Conservation (phyloP, 1,139 yeast genomes). For the Hemisphaericaspora xylofermentans region DNA sequence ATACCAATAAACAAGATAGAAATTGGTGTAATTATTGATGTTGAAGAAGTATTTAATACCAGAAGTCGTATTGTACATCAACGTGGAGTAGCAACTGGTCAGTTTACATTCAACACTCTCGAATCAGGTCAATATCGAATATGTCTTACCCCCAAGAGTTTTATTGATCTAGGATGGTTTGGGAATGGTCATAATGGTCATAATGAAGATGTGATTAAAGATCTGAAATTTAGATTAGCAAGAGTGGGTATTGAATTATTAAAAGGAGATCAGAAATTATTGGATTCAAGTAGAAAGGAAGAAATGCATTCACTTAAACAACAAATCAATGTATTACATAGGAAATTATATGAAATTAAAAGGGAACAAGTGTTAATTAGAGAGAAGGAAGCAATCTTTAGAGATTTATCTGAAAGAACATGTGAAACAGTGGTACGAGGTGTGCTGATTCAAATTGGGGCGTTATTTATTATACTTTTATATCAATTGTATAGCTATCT, state of each 20-base stretch:
- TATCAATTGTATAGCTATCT: constrained; percentile 69
- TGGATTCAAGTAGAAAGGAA: constrained; percentile 53
- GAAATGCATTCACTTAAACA: constrained; percentile 50
- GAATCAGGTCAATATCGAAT: constrained; percentile 74
- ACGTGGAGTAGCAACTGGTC: constrained; percentile 57
- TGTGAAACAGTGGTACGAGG: constrained; percentile 65
- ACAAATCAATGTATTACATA: constrained; percentile 51
- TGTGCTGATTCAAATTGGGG: constrained; percentile 61
- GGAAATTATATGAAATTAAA: constrained; percentile 55
- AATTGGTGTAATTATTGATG: constrained; percentile 44
- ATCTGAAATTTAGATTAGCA: constrained; percentile 53
- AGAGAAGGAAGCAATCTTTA: constrained; percentile 65
- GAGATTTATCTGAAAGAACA: constrained; percentile 66
- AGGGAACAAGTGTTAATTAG: constrained; percentile 68
- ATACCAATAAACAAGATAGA: constrained; percentile 37
- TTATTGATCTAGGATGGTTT: constrained; percentile 22
- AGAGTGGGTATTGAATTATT: constrained; percentile 51
- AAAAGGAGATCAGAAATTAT: constrained; percentile 50
- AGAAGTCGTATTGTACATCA: constrained; percentile 70
- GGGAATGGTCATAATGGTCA: neutral
- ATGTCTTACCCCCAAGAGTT: constrained; percentile 65
- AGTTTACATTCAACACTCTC: constrained; percentile 66
- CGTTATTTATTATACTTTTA: constrained; percentile 56
- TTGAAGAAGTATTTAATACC: constrained; percentile 62
- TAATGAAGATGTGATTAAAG: constrained; percentile 12